Base-by-base conservation (phyloP, 2,329 filamentous ascomycete genomes). In the Pseudocercospora ulei region DNA sequence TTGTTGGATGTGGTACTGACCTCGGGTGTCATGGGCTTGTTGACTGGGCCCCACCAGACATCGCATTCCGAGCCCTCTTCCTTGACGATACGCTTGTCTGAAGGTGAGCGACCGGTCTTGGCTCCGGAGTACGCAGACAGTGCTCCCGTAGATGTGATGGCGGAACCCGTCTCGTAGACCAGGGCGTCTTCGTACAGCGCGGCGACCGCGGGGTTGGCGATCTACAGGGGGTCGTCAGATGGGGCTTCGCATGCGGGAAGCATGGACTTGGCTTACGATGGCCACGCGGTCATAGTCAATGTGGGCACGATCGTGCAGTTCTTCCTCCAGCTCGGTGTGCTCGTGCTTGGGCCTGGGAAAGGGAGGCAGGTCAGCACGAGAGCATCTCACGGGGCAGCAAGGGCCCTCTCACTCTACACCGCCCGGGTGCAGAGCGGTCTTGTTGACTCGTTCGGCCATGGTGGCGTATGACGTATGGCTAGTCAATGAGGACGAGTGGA, bases 221-320 rank as follows among this genome's bases (percentile, higher is more conserved):
- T 72, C 74, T 78, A 55, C 26, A 19, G 9, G n/a, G 18, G n/a
- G 27, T 26, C 23, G 45, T 44, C 29, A 51, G 54, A 36, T 53
- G 48, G 22, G 6, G 35, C 9, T 5, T 25, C 7, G 11, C 11
- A 26, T 6, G 14, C 16, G 35, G 23, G 9, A 16, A 8, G 2
- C 23, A 4, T 25, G 18, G 14, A 20, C 24, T 3, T 9, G 29
- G 22, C 83, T 65, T 75, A 93, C 87, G 72, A 98, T 98, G 49
- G 90, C 84, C 59, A 98, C 90, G 61, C 86, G 82, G 68, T 96
- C 83, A 65, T 96, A 98, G 74, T 98, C 90, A 61, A 98, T 98
- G 74, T 98, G 88, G 54, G 90, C 90, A 61, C 81, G 86, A 67
- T 95, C 85, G 67, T 96, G 87, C 47, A 98, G 82, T 65, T 94